These are phyloP conservation scores for Danielozyma ontarioensis DNA, from an alignment of 805 yeast species.

Conservation along the genomic window DNA sequence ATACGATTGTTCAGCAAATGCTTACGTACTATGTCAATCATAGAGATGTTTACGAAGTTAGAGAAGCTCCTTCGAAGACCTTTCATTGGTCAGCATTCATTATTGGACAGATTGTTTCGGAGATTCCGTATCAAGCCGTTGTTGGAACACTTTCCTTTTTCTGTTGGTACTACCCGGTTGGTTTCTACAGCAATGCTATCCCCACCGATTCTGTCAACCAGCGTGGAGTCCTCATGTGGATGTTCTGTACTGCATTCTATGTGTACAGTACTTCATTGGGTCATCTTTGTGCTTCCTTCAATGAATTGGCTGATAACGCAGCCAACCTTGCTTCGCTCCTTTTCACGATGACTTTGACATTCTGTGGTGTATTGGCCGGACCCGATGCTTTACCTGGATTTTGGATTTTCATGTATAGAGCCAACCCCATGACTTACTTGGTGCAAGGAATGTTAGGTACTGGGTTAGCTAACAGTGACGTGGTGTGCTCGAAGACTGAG, in stretches of 20 bases:
- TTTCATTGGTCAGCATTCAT: constrained; percentile 41
- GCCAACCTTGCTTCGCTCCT: constrained; percentile 25
- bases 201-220: constrained; percentile 9
- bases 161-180: constrained; percentile 60
- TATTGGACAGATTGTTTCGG: constrained; percentile 37
- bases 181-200: constrained; percentile 18
- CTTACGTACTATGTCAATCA: constrained; percentile 39
- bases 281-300: constrained; percentile 24
- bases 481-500: constrained; percentile 30
- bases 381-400: constrained; percentile 61
- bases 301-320: constrained; percentile 29
- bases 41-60: constrained; percentile 43
- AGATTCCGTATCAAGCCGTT: constrained; percentile 41
- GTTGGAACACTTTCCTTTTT: constrained; percentile 39
- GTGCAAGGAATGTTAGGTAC: constrained; percentile 45
- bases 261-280: constrained; percentile 25
- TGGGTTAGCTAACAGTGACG: constrained; percentile 26
- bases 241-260: constrained; percentile 17
- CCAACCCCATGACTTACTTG: constrained; percentile 69
- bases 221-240: constrained; percentile 8
- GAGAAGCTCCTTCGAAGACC: constrained; percentile 41
- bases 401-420: constrained; percentile 81
- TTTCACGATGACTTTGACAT: constrained; percentile 29
- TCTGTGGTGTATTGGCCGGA: constrained; percentile 33
- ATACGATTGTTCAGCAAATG: constrained; percentile 37